These are phyloP conservation scores for Cryptococcus sp. DNA, from an alignment of 1,284 basidiomycete species.

Conservation along the genomic window DNA sequence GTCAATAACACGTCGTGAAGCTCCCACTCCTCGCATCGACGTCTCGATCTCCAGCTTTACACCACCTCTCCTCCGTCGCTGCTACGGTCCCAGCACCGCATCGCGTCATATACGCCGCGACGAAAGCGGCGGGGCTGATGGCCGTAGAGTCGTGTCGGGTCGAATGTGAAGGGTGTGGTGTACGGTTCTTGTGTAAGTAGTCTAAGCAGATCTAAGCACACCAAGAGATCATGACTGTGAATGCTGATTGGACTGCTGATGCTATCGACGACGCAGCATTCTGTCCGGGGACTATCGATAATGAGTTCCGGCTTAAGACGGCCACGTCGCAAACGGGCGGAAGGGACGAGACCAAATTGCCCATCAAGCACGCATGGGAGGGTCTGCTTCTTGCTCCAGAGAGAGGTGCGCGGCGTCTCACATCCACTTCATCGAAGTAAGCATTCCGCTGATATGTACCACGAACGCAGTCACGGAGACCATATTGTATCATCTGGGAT, in stretches of 20 bases:
- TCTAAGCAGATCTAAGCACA: too few relatives aligned
- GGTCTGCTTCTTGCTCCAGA: slow-evolving; percentile 42
- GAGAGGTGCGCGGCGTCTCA: slow-evolving; percentile 27
- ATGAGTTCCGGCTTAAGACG: slow-evolving; percentile 73
- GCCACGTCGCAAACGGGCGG: slow-evolving; percentile 57
- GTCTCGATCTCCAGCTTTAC: slow-evolving; percentile 71
- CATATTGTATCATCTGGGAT: slow-evolving; percentile 45
- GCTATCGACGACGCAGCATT: slow-evolving; percentile 28
- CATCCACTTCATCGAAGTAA: neutral
- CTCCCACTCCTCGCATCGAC: slow-evolving; percentile 73
- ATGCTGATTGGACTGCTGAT: slow-evolving; percentile 39
- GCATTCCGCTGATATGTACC: neutral
- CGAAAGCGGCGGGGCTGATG: slow-evolving; percentile 76
- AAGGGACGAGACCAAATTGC: slow-evolving; percentile 35
- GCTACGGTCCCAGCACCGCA: slow-evolving; percentile 82
- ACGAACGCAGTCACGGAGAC: slow-evolving; percentile 39
- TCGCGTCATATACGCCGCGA: slow-evolving; percentile 78
- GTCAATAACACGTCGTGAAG: slow-evolving; percentile 52
- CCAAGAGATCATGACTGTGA: too few relatives aligned
- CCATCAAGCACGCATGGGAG: slow-evolving; percentile 41
- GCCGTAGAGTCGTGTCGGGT: slow-evolving; percentile 74
- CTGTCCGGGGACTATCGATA: slow-evolving; percentile 59
- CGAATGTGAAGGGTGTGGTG: slow-evolving; percentile 51
- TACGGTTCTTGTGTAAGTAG: slow-evolving; percentile 51
- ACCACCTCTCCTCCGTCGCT: slow-evolving; percentile 77